These are phyloP conservation scores for Tulasnella sp. DNA, from an alignment of 768 basidiomycete genomes.

Conservation along the genomic window DNA sequence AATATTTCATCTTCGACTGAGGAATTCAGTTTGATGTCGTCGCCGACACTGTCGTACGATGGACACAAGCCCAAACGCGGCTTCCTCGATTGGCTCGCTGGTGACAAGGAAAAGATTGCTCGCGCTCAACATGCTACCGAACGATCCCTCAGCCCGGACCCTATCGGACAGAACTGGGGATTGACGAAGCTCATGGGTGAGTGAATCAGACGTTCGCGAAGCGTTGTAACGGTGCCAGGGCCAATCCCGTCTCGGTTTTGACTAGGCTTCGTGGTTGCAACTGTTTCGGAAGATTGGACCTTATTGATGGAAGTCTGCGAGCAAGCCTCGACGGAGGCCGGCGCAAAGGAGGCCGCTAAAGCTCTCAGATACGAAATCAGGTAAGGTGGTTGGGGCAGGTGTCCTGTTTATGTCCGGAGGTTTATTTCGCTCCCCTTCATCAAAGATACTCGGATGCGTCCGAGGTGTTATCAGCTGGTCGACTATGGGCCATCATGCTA, in stretches of 20 bases:
- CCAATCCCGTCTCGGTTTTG: neutral
- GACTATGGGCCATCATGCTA: slow-evolving; percentile 88
- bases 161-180: slow-evolving; percentile 30
- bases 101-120: slow-evolving; percentile 30
- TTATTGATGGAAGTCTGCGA: slow-evolving; percentile 85
- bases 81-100: slow-evolving; percentile 20
- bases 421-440: neutral
- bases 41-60: neutral
- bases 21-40: neutral
- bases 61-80: slow-evolving; percentile 28
- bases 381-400: slow-evolving; percentile 40
- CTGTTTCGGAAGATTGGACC: slow-evolving; percentile 68
- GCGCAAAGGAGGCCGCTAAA: slow-evolving; percentile 79
- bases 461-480: slow-evolving; percentile 70
- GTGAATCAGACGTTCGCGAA: neutral
- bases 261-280: slow-evolving; percentile 31
- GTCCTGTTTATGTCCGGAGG: neutral
- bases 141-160: slow-evolving; percentile 13
- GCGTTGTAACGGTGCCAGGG: neutral
- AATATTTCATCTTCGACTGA: slow-evolving; percentile 20
- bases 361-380: slow-evolving; percentile 85
- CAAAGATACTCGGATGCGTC: slow-evolving; percentile 68
- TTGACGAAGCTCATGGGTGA: slow-evolving; percentile 34
- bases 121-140: neutral
- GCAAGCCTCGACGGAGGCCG: slow-evolving; percentile 61